Evolutionary conservation across 2,329 filamentous ascomycete genomes (phyloP).

Genomic region (Madurella mycetomatis): DNA sequence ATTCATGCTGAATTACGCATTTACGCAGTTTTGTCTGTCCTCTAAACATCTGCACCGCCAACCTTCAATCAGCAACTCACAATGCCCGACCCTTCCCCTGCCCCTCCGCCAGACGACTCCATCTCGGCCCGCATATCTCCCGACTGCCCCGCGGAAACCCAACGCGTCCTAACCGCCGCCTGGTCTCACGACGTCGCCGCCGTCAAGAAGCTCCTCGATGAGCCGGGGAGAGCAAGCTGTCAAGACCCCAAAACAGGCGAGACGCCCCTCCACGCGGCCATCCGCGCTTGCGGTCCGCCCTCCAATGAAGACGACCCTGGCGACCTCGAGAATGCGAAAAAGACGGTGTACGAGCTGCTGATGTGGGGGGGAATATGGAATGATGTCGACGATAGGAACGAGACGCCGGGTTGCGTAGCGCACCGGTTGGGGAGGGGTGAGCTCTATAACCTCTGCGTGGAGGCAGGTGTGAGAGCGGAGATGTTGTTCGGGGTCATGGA

Average conservation of each 20-base stretch:
- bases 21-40: no score
- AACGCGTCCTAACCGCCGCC: slow-evolving; percentile 49
- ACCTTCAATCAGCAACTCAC: background rate
- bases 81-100: slow-evolving; percentile 2
- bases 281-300: slow-evolving; percentile 63
- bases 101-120: slow-evolving; percentile 38
- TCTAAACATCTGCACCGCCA: no score
- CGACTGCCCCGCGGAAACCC: slow-evolving; percentile 47
- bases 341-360: slow-evolving; percentile 71
- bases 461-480: slow-evolving; percentile 87
- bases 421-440: slow-evolving; percentile 60
- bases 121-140: slow-evolving; percentile 50
- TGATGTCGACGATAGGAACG: slow-evolving; percentile 77
- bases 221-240: slow-evolving; percentile 61
- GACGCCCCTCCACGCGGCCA: slow-evolving; percentile 84
- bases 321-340: slow-evolving; percentile 57
- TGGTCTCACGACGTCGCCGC: slow-evolving; percentile 59
- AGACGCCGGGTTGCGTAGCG: slow-evolving; percentile 89
- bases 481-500: slow-evolving; percentile 78
- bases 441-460: slow-evolving; percentile 78
- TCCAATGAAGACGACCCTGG: slow-evolving; percentile 29
- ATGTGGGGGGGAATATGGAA: slow-evolving; percentile 96
- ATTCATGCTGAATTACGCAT: no score
- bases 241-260: slow-evolving; percentile 82
- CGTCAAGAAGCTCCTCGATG: slow-evolving; percentile 65